Evolutionary conservation across 2,329 filamentous ascomycete species (phyloP), one percentile per base, ranked within the genome.

Genomic region (Balansia obtecta): DNA sequence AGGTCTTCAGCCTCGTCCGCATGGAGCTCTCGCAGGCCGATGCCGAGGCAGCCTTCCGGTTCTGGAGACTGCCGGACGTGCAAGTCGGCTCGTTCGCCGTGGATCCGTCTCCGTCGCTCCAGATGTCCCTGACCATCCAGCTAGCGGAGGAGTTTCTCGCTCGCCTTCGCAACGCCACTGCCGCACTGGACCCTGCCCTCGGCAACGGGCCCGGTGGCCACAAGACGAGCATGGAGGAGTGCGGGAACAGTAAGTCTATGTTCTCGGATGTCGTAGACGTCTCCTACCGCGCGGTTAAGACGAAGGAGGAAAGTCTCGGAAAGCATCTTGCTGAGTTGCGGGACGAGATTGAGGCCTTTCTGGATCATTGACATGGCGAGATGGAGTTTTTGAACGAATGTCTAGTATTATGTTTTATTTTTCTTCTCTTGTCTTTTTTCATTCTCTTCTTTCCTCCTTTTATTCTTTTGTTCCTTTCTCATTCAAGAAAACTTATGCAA

Each of bases 81-180:
- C 67, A 65, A 4, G 61, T 71, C 2, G 68, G 69, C 4, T 66
- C 65, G 3, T 69, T 70, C 43, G 61, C 67, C 4, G 64, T 71
- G 15, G 65, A 67, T 44, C 65, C 67, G 12, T 63, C 67, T 4
- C 65, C 67, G 1, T 63, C 63, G n/a, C 58, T 71, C 34, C 68
- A 70, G 52, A 69, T 71, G 64, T 69, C 64, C 11, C 59, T 71
- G 18, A 69, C 68, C 2, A 61, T 71, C 32, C 67, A 70, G 53
- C 58, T 71, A n/a, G 68, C 65, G 5, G 66, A 70, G 51, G 66
- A 69, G 54, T 69, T 71, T 41, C 59, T 71, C 13, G 57, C 56
- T 32, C 61, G 65, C 32, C 63, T 70, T 22, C 61, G 66, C 34
- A 55, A 56, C 7, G 61, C 62, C n/a, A 65, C 65, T 1, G 56